phyloP scores from a whole-genome alignment of 805 yeast genomes.

The Lachancea mirantina region DNA sequence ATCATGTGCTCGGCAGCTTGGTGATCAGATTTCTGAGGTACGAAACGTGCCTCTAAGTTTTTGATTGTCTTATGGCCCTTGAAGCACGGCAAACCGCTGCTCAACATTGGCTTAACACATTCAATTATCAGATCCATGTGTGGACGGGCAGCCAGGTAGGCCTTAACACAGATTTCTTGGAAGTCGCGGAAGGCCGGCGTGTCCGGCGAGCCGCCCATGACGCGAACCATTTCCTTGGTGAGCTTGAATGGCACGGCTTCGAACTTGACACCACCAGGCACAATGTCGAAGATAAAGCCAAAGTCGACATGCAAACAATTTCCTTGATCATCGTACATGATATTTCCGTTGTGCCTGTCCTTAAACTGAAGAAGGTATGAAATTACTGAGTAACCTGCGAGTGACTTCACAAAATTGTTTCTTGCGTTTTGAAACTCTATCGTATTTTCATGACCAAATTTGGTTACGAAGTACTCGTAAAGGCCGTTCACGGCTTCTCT shows the following conservation, averaged over 20 bases:
- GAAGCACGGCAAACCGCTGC: constrained; percentile 93
- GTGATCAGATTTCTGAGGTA: constrained; percentile 66
- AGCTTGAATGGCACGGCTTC: constrained; percentile 98
- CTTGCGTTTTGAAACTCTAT: constrained; percentile 87
- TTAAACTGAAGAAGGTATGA: constrained; percentile 88
- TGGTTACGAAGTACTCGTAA: constrained; percentile 83
- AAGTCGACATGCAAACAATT: constrained; percentile 94
- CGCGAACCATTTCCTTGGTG: constrained; percentile 92
- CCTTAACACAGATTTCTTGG: constrained; percentile 91
- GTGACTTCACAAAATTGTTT: constrained; percentile 83
- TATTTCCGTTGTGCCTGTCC: constrained; percentile 97
- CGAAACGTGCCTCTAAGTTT: constrained; percentile 72
- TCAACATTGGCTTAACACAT: constrained; percentile 87
- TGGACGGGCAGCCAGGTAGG: constrained; percentile 82
- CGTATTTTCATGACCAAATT: constrained; percentile 91
- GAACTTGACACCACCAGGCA: constrained; percentile 96
- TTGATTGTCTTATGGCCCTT: constrained; percentile 74
- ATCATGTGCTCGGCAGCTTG: constrained; percentile 80
- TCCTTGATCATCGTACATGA: constrained; percentile 92
- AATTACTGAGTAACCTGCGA: constrained; percentile 90
- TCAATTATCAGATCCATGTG: constrained; percentile 78
- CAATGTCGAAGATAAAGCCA: constrained; percentile 97
- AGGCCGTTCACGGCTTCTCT: constrained; percentile 97
- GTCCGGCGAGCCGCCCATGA: constrained; percentile 82
- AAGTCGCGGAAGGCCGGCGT: constrained; percentile 90